Evolutionary conservation across 805 yeast species (phyloP), one percentile per base, ranked within the genome.

Genomic region (Sugiyamaella smithiae): DNA sequence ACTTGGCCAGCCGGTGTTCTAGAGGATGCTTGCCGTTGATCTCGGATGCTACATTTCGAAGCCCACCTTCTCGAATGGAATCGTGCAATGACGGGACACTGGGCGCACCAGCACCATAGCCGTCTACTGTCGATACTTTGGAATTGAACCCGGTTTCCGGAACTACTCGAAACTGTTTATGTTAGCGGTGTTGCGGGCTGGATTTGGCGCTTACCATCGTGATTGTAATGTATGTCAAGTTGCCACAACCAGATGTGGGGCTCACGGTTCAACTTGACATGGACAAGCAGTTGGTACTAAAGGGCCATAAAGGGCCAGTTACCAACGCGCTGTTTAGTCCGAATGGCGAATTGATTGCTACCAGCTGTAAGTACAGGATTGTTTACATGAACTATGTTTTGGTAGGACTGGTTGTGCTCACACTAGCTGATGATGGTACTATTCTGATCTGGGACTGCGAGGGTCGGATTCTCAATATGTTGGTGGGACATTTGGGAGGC

Each of bases 1-100:
- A 93, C 60, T 81, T 76, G 48, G 71, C 67, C 32, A 93, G 67
- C 57, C 96, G 79, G 3, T 76, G 58, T 62, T 93, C 95, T 52
- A 93, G 72, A 9, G 98, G 98, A 67, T 93, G 99, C 29, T 62
- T 54, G 40, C 62, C 65, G 48, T 65, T 66, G 48, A 67, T 40
- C 17, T 46, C 45, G 5, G 82, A 70, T 1, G 82, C 72, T 47
- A 81, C 67, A 33, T 74, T 74, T 37, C 74, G 62, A 8, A 84
- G 81, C 5, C 84, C 84, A 43, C 73, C 77, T 2, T 75, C 67
- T 61, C 80, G 71, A 52, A 81, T 66, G 5, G 76, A 70, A 61
- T 81, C 86, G 44, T 71, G 80, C 45, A 81, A 67, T 1, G 77
- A 81, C 19, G 84, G 84, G 1, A 81, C 81, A 45, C 80, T 78